Evolutionary conservation across 805 yeast genomes (phyloP), one percentile per base, ranked within the genome.

Genomic region (Saturnispora diversa): DNA sequence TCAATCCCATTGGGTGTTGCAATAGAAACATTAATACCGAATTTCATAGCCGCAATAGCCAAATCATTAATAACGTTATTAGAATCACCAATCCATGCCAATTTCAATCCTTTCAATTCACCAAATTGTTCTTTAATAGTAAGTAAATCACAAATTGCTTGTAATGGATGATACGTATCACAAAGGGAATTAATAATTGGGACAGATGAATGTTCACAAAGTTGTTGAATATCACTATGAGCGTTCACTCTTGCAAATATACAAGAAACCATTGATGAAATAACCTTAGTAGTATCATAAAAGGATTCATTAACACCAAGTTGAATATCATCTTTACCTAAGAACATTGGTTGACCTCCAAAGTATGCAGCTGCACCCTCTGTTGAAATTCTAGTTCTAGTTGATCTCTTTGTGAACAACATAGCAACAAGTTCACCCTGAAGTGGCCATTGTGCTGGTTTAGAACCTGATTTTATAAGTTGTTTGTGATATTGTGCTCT

Each of bases 71-170:
- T 80, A 24, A 92, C 97, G 54, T 92, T 92, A 61, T 92, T 92
- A 23, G 97, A 80, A 60, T 90, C 98, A 44, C 98, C 98, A 15
- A 92, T 77, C 98, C 98, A 90, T 2, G 96, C 78, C 36, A 90
- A 64, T 52, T 86, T 88, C 48, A 87, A 70, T 4, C 76, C 77
- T 47, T 74, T 59, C 1, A 72, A 62, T 23, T 60, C 64, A 4
- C 77, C 75, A 54, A 84, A 84, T 4, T 78, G 62, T 62, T 92
- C 97, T 48, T 80, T 77, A 44, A 92, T 82, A 3, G 97, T 88
- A 50, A 85, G 65, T 43, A 92, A 52, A 60, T 92, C 98, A 43
- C 97, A 79, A 48, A 92, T 83, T 3, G 97, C 95, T 65, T 92
- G 98, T 55, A 90, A 68, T 17, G 98, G 98, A 61, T 92, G 98